Percentiles rank a stretch among this genome's conserved stretches.
Evolutionary conservation across 2,329 filamentous ascomycete species (phyloP).

Genomic region (Aspergillus neoniger): DNA sequence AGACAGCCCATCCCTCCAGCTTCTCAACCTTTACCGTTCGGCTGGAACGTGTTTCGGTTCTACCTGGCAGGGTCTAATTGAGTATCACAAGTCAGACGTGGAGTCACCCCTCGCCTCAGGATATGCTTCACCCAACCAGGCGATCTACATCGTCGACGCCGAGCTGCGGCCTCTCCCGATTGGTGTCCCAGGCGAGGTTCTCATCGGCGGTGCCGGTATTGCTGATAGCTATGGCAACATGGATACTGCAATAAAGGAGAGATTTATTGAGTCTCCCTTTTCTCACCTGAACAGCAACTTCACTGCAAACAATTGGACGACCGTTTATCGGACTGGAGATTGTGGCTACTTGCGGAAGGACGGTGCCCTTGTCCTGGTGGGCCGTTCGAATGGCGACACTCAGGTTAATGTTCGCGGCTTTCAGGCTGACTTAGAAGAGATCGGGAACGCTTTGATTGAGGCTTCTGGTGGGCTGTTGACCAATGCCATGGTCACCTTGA

Average conservation of each 20-base stretch:
- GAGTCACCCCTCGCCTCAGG: not conserved
- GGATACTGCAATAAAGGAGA: not conserved
- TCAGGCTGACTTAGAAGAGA: not conserved
- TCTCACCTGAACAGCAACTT: not conserved
- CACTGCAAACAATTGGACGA: not conserved
- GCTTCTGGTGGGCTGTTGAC: not conserved
- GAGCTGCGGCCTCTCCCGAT: not conserved
- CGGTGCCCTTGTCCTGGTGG: not conserved
- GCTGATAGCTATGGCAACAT: constrained; percentile 4
- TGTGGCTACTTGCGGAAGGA: not conserved
- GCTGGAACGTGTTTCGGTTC: not conserved
- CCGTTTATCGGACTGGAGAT: not conserved
- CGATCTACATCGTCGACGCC: constrained; percentile 4
- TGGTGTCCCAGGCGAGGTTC: constrained; percentile 7
- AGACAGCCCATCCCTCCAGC: not conserved
- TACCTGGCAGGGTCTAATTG: not conserved
- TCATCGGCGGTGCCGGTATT: constrained; percentile 9
- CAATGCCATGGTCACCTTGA: not conserved
- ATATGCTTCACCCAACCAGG: not conserved
- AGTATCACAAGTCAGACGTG: not conserved
- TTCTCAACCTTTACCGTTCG: constrained; percentile 10
- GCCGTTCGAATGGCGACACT: not conserved
- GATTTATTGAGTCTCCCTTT: not conserved
- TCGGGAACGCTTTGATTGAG: not conserved
- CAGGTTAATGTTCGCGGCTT: not conserved